Evolutionary conservation across 1,139 yeast genomes (phyloP), one percentile per base, ranked within the genome.

Genomic region (Taphrina populina): DNA sequence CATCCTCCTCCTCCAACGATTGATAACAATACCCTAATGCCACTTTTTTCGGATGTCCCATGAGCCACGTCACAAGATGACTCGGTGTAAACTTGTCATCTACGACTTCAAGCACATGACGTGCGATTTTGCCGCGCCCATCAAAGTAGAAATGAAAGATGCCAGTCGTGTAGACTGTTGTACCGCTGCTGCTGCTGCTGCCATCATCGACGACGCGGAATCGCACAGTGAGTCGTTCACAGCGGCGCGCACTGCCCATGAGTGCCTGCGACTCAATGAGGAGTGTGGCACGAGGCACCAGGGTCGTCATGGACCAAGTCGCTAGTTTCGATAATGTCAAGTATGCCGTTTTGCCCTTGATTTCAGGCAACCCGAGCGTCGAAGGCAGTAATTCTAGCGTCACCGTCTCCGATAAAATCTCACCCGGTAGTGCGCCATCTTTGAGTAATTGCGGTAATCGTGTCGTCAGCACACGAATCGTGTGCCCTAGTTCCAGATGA

Each of bases 81-180:
- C 37, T 8, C 27, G 47, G 47, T 19, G 47, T 19, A 19, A 23
- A 43, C 15, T 40, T 29, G 7, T 49, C 34, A 21, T 49, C 54
- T 10, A 49, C 46, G 15, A 49, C 40, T 29, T 49, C 54, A 23
- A 49, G 26, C 34, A 43, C 40, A 20, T 37, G 46, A 11, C 57
- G 34, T 17, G 56, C 32, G 43, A 52, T 41, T 11, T 23, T 33
- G 11, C 56, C 56, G 11, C 21, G n/a, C n/a, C 37, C 10, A 15
- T 43, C 49, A 34, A 52, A 52, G 43, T 52, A 36, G 17, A 52
- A 52, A 40, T 49, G 54, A 41, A 49, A 49, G 39, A 49, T 45
- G 2, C 54, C 54, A 19, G 54, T 49, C 1, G 24, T 20, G 7
- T 34, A 21, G 26, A 34, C 29, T 13, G 45, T 32, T 4, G 23